These are phyloP conservation scores for Flaveria floridana DNA, from an alignment of 140 eudicot species.

Conservation along the genomic window DNA sequence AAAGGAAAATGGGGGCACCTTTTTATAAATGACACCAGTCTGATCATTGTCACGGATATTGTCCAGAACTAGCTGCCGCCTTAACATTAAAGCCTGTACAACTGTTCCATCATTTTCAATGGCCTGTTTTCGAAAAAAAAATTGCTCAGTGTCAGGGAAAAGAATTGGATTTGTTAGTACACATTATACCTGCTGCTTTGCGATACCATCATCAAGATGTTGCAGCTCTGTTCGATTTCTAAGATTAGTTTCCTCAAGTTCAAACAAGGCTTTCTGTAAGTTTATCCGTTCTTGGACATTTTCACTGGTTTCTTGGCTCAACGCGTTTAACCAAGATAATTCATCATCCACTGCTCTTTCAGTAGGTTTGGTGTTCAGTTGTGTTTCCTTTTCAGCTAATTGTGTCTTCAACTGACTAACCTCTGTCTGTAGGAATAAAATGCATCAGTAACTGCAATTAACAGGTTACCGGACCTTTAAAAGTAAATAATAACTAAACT, in stretches of 20 bases:
- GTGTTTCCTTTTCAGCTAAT: constrained; percentile 86
- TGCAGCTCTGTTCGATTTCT: constrained; percentile 76
- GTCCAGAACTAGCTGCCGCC: constrained; percentile 84
- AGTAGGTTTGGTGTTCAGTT: constrained; percentile 65
- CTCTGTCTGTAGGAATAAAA: constrained; percentile 50
- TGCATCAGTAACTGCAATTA: constrained; percentile 9
- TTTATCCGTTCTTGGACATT: constrained; percentile 93
- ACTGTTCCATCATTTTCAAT: constrained; percentile 69
- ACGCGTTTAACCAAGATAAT: constrained; percentile 63
- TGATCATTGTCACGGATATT: constrained; percentile 91
- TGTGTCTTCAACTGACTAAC: constrained; percentile 77
- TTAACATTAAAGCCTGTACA: constrained; percentile 68
- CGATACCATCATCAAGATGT: constrained; percentile 83
- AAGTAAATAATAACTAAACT: neutral
- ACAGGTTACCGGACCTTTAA: neutral
- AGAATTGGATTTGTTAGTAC: neutral
- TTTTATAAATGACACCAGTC: constrained; percentile 66
- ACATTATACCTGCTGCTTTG: constrained; percentile 67
- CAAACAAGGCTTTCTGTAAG: constrained; percentile 86
- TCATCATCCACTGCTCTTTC: constrained; percentile 78
- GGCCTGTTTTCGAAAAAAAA: constrained; percentile 40
- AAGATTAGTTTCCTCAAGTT: constrained; percentile 87
- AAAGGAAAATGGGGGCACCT: constrained; percentile 39
- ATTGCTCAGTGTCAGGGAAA: neutral
- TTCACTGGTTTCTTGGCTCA: constrained; percentile 95